Conservation (phyloP, 2,329 filamentous ascomycete species). For the Trichophyton mentagrophytes region DNA sequence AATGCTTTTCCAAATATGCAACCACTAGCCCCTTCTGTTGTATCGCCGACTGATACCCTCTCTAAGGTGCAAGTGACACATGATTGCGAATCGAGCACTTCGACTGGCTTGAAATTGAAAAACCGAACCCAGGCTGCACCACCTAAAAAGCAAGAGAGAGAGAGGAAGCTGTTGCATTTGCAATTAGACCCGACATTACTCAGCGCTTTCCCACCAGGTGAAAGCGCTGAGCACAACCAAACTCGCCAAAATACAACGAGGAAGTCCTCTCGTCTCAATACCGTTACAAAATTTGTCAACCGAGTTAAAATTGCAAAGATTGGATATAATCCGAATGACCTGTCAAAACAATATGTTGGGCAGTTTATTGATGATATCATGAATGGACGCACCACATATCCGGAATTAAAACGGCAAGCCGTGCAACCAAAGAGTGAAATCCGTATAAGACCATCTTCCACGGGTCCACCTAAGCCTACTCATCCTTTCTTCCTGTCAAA, state of each 20-base stretch:
- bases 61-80: neutral
- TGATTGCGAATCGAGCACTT: neutral
- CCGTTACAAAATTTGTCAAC: neutral
- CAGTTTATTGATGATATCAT: slow-evolving; percentile 53
- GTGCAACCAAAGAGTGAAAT: slow-evolving; percentile 3
- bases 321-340: slow-evolving; percentile 44
- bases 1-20: neutral
- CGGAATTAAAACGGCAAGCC: slow-evolving; percentile 6
- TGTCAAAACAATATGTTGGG: slow-evolving; percentile 40
- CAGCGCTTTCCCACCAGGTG: slow-evolving; percentile 23
- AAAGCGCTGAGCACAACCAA: slow-evolving; percentile 6
- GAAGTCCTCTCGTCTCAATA: neutral
- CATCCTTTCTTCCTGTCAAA: slow-evolving; percentile 62
- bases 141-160: neutral
- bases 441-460: slow-evolving; percentile 12
- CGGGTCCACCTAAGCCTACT: slow-evolving; percentile 32
- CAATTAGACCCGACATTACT: slow-evolving; percentile 33
- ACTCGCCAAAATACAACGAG: neutral
- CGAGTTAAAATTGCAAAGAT: slow-evolving; percentile 27
- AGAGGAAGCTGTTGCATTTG: slow-evolving; percentile 34
- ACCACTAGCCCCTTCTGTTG: slow-evolving; percentile 9
- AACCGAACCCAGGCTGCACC: neutral
- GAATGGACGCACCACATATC: slow-evolving; percentile 22
- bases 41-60: neutral
- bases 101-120: neutral